Evolutionary conservation across 148 eudicot species (phyloP).

Genomic region (Mesembryanthemum crystallinum): DNA sequence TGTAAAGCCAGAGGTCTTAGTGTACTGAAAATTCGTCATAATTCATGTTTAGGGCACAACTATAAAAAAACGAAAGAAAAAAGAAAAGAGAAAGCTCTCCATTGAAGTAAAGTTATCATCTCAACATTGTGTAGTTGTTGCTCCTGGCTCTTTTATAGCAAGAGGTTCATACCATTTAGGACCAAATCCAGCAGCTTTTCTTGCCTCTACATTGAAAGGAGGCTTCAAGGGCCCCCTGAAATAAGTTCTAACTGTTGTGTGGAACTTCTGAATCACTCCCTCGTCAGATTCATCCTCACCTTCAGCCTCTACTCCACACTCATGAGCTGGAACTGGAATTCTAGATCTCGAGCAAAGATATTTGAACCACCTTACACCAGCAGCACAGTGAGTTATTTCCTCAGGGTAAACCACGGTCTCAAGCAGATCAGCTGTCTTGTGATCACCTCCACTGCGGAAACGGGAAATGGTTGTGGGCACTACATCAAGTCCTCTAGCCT

Average conservation of each 20-base stretch:
- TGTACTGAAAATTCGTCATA: too few species aligned
- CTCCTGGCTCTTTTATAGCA: slow-evolving; percentile 50
- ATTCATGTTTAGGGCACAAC: too few species aligned
- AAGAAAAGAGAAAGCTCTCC: too few species aligned
- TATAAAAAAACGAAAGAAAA: too few species aligned
- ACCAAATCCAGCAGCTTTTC: slow-evolving; percentile 93
- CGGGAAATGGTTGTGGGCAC: slow-evolving; percentile 89
- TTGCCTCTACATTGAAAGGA: slow-evolving; percentile 87
- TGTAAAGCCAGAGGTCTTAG: too few species aligned
- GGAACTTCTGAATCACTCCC: slow-evolving; percentile 63
- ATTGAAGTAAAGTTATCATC: too few species aligned
- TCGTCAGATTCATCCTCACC: slow-evolving; percentile 33
- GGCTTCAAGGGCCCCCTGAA: slow-evolving; percentile 94
- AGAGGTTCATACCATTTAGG: slow-evolving; percentile 96
- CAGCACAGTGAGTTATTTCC: slow-evolving; percentile 94
- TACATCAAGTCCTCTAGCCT: slow-evolving; percentile 99
- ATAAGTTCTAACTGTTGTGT: slow-evolving; percentile 52
- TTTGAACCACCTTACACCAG: slow-evolving; percentile 91
- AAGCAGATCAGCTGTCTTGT: slow-evolving; percentile 75
- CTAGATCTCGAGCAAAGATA: slow-evolving; percentile 63
- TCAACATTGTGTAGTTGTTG: too few species aligned
- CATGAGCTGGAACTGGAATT: slow-evolving; percentile 23
- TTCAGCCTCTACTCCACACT: slow-evolving; percentile 5
- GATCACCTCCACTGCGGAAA: slow-evolving; percentile 84
- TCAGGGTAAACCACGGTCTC: slow-evolving; percentile 85